Percentiles rank a stretch among this genome's conserved stretches.
Evolutionary conservation across 257 asterid genomes (phyloP).

Genomic region (Euphrasia confusa): DNA sequence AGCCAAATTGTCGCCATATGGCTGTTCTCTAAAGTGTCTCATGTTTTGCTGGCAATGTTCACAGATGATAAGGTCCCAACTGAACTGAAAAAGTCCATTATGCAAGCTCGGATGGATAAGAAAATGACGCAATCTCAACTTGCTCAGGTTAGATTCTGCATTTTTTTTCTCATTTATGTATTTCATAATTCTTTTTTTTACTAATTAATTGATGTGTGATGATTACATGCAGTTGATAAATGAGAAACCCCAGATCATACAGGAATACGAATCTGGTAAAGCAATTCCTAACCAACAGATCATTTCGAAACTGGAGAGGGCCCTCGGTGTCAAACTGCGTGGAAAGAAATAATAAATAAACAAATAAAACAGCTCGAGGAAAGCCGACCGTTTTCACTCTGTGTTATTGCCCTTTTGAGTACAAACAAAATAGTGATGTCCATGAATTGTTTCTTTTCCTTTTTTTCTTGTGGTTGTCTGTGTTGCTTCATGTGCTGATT

Average conservation of each 20-base stretch:
- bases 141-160: slow-evolving; percentile 58
- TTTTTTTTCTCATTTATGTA: not conserved
- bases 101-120: slow-evolving; percentile 83
- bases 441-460: slow-evolving; percentile 21
- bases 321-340: slow-evolving; percentile 72
- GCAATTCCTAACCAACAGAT: slow-evolving; percentile 61
- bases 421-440: slow-evolving; percentile 35
- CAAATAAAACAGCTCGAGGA: slow-evolving; percentile 1
- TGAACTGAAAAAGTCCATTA: slow-evolving; percentile 77
- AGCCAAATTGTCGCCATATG: not conserved
- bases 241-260: slow-evolving; percentile 52
- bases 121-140: slow-evolving; percentile 82
- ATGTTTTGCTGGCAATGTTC: not conserved
- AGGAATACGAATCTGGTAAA: slow-evolving; percentile 49
- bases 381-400: not conserved
- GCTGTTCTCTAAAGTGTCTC: not conserved
- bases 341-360: slow-evolving; percentile 49
- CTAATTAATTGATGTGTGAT: not conserved
- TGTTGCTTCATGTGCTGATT: not conserved
- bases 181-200: not conserved
- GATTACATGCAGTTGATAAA: slow-evolving; percentile 50
- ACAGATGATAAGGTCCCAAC: slow-evolving; percentile 83
- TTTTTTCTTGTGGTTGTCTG: not conserved
- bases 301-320: slow-evolving; percentile 80
- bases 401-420: slow-evolving; percentile 21